Evolutionary conservation across 2,329 filamentous ascomycete genomes (phyloP), one percentile per base, ranked within the genome.

Genomic region (Neofusicoccum parvum): DNA sequence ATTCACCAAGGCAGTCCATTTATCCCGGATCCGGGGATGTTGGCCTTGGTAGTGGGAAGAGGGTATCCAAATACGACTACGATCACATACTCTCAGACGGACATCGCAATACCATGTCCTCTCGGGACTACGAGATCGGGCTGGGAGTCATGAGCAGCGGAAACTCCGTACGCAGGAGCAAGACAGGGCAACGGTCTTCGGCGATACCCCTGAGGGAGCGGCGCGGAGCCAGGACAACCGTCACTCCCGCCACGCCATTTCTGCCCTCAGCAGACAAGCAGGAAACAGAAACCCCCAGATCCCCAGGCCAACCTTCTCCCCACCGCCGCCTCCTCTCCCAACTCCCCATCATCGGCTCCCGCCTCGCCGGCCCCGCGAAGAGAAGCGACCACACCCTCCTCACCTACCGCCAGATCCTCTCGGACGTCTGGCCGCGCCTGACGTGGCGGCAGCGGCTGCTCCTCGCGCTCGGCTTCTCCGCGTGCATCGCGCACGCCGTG

Each of bases 371-470:
- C 23, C 23, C 23, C 23, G 23, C 12, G 36, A 23, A 34, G 6
- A 20, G 54, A n/a, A 20, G 63, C 12, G 43, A 51, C 36, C 15
- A 17, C 5, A 50, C 1, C 59, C 68, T 2, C 67, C 71, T 20
- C 64, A 76, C 20, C 49, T 72, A 92, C 3, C 76, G 72, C 20
- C 74, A 80, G n/a, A 88, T 93, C 20, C 79, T 94, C 54, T 76
- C 76, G 14, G 93, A 91, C 0, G 82, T 97, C 0, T 90, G 91
- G 87, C 90, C 91, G 0, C 82, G 78, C 0, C 79, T 97, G 0
- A 78, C 80, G 0, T 72, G 70, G 60, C 77, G 69, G 6, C 81
- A 88, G 12, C 86, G 85, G 1, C 1, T 85, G 0, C 75, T 86
- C 12, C 78, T 96, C 0, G 34, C 89, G 0, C 63, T 85, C 1